Percentiles rank a stretch among this genome's conserved stretches.
phyloP scores from a whole-genome alignment of 2,329 filamentous ascomycete genomes.

The Xylaria hypoxylon region DNA sequence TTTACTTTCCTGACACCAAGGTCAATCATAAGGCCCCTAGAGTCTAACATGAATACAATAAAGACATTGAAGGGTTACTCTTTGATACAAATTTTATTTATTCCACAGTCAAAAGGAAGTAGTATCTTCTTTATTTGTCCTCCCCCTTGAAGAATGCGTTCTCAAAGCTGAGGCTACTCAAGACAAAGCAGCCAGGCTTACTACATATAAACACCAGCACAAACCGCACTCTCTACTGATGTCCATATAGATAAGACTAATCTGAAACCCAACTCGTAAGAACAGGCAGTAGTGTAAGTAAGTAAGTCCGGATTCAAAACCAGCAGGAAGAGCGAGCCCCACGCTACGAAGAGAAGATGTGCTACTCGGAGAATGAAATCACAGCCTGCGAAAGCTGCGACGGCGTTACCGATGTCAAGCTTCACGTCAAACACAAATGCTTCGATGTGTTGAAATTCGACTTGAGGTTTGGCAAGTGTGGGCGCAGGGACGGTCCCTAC shows the following conservation, averaged over 20 bases:
- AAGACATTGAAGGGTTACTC: background rate
- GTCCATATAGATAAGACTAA: background rate
- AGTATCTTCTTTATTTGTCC: background rate
- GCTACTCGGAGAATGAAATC: slow-evolving; percentile 33
- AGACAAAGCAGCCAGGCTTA: background rate
- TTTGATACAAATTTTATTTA: background rate
- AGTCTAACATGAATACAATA: too few relatives aligned
- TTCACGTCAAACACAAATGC: slow-evolving; percentile 30
- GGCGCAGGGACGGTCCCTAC: slow-evolving; percentile 35
- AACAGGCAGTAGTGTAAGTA: background rate
- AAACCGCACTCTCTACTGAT: background rate
- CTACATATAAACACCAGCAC: background rate
- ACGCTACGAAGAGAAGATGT: slow-evolving; percentile 25
- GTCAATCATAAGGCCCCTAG: background rate
- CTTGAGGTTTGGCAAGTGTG: slow-evolving; percentile 33
- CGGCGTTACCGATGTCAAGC: background rate
- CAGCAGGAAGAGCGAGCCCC: background rate
- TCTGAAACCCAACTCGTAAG: background rate
- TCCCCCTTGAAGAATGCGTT: too few relatives aligned
- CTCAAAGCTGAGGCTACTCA: background rate
- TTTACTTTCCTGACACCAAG: background rate
- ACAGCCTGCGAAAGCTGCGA: slow-evolving; percentile 29
- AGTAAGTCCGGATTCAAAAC: background rate
- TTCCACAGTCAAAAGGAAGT: background rate
- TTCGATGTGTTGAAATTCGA: slow-evolving; percentile 31